phyloP scores from a whole-genome alignment of 345 rosid species.

The Sisymbrium altissimum region DNA sequence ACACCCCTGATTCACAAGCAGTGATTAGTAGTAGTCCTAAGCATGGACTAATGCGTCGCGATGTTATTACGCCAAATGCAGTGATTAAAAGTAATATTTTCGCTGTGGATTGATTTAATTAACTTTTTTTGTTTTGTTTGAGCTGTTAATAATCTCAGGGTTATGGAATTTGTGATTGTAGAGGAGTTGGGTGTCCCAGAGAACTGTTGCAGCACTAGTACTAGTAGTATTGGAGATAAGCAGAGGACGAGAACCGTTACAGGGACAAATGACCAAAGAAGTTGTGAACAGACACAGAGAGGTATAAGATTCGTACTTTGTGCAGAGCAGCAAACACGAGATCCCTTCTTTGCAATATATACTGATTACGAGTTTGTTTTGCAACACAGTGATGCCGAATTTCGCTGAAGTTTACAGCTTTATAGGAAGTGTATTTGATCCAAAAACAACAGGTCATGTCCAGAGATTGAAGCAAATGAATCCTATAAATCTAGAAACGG shows the following conservation, averaged over 20 bases:
- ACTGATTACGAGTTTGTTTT: background rate
- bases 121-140: background rate
- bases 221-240: slow-evolving; percentile 37
- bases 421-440: slow-evolving; percentile 88
- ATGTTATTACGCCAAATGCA: slow-evolving; percentile 17
- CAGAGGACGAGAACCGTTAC: slow-evolving; percentile 30
- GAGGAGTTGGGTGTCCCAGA: slow-evolving; percentile 20
- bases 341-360: background rate
- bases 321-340: background rate
- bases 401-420: slow-evolving; percentile 88
- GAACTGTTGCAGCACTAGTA: slow-evolving; percentile 36
- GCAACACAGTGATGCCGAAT: slow-evolving; percentile 75
- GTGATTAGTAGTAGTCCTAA: background rate
- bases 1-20: slow-evolving; percentile 44
- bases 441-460: slow-evolving; percentile 54
- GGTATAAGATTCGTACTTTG: slow-evolving; percentile 29
- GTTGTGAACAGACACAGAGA: slow-evolving; percentile 45
- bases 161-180: slow-evolving; percentile 10
- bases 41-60: background rate
- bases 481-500: slow-evolving; percentile 76
- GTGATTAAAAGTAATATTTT: slow-evolving; percentile 40
- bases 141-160: background rate
- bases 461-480: slow-evolving; percentile 83
- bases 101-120: background rate
- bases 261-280: slow-evolving; percentile 44